Evolutionary conservation across 805 yeast genomes (phyloP).

Genomic region (Saitoella complicata): DNA sequence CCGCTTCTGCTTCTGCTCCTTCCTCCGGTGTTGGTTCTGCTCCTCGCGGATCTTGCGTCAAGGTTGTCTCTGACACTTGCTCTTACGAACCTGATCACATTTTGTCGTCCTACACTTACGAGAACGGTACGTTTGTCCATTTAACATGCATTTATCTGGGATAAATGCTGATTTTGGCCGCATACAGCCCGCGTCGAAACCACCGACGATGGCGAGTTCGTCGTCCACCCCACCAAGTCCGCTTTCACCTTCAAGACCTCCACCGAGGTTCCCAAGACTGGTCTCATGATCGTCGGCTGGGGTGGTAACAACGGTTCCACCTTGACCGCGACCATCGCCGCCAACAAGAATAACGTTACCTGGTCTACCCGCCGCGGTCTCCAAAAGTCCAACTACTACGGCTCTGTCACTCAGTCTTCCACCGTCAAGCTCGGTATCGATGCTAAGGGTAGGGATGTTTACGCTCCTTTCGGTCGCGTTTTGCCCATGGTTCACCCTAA

Average conservation of each 20-base stretch:
- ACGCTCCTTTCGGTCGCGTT: conserved; percentile 79
- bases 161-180: too few relatives aligned
- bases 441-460: conserved; percentile 64
- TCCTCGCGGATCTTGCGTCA: conserved; percentile 28
- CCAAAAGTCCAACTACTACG: conserved; percentile 67
- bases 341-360: conserved; percentile 61
- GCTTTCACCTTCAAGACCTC: conserved; percentile 80
- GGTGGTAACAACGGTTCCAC: conserved; percentile 98
- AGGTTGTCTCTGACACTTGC: conserved; percentile 38
- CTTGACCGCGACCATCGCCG: conserved; percentile 65
- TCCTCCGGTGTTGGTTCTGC: conserved; percentile 10
- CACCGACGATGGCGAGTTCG: conserved; percentile 16
- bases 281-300: conserved; percentile 71
- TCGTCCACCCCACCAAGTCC: conserved; percentile 53
- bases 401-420: conserved; percentile 86
- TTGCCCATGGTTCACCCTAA: conserved; percentile 83
- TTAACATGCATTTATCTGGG: too few relatives aligned
- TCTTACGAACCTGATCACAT: conserved; percentile 30
- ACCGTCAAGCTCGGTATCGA: conserved; percentile 84
- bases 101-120: conserved; percentile 47
- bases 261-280: conserved; percentile 65
- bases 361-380: conserved; percentile 74
- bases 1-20: conserved; percentile 17
- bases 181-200: too few relatives aligned
- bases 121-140: conserved; percentile 34